These are phyloP conservation scores for Didymella keratinophila DNA, from an alignment of 2,329 filamentous ascomycete genomes.

Conservation along the genomic window DNA sequence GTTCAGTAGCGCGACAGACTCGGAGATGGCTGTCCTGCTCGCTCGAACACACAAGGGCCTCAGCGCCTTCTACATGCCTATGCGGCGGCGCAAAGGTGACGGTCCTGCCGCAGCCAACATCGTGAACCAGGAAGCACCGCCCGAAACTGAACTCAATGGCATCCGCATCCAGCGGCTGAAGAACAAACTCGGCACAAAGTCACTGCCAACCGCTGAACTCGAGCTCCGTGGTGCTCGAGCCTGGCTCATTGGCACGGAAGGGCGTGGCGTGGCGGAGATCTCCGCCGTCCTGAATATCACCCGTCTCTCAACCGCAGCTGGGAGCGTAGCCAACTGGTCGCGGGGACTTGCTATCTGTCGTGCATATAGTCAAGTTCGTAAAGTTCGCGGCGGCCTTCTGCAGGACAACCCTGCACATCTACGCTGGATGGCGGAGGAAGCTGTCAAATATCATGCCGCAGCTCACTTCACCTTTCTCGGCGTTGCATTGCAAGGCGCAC, in stretches of 20 bases:
- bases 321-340: conserved; percentile 61
- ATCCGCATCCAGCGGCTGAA: conserved; percentile 74
- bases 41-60: conserved; percentile 65
- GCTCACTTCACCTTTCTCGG: conserved; percentile 65
- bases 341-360: conserved; percentile 66
- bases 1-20: conserved; percentile 73
- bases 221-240: conserved; percentile 56
- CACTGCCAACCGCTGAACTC: conserved; percentile 76
- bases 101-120: conserved; percentile 7
- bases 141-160: conserved; percentile 66
- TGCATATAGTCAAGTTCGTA: conserved; percentile 66
- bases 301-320: conserved; percentile 64
- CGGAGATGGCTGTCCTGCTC: conserved; percentile 69
- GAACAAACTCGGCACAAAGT: conserved; percentile 74
- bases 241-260: conserved; percentile 70
- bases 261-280: conserved; percentile 73
- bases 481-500: conserved; percentile 62
- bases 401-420: conserved; percentile 65
- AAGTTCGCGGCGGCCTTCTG: conserved; percentile 59
- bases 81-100: conserved; percentile 54
- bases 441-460: conserved; percentile 63
- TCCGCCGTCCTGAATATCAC: conserved; percentile 73
- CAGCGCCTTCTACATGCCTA: conserved; percentile 71
- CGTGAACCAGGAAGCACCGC: conserved; percentile 25
- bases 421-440: conserved; percentile 64